phyloP scores from a whole-genome alignment of 805 yeast genomes.

The Lachancea mirantina region DNA sequence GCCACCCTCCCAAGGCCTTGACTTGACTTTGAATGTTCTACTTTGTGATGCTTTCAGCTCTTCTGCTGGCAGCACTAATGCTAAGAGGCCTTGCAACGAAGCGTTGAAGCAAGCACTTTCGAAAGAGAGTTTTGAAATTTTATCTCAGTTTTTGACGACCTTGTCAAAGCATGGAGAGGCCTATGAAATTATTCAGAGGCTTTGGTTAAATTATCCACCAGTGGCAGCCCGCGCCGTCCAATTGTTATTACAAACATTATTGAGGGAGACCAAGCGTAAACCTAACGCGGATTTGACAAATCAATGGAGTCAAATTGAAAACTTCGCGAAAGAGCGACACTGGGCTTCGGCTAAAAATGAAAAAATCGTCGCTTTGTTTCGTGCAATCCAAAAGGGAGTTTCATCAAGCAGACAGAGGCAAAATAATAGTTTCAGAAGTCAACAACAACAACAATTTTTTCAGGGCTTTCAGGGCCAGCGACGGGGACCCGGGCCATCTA shows the following conservation, averaged over 20 bases:
- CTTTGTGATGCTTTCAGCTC: conserved; percentile 20
- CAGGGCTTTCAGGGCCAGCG: conserved; percentile 30
- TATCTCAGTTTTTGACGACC: too few relatives aligned
- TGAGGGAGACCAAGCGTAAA: conserved; percentile 6
- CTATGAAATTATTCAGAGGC: conserved; percentile 13
- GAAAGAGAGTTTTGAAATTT: too few relatives aligned
- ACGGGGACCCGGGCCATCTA: conserved; percentile 19
- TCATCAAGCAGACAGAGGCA: conserved; percentile 41
- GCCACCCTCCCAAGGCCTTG: conserved; percentile 13
- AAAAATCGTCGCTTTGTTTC: conserved; percentile 17
- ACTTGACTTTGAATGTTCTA: conserved; percentile 14
- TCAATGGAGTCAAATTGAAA: conserved; percentile 11
- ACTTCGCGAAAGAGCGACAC: conserved; percentile 19
- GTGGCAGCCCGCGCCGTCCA: conserved; percentile 21
- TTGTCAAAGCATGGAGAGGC: neutral
- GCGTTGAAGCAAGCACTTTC: too few relatives aligned
- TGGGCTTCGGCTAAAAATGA: conserved; percentile 14
- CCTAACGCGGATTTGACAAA: conserved; percentile 11
- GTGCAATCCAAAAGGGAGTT: conserved; percentile 36
- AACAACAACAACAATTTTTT: conserved; percentile 34
- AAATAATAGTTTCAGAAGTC: conserved; percentile 35
- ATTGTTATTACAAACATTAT: conserved; percentile 11
- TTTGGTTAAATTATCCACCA: conserved; percentile 27
- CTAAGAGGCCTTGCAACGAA: too few relatives aligned
- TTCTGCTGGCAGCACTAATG: too few relatives aligned